Evolutionary conservation across 2,329 filamentous ascomycete species (phyloP).

Genomic region (Didymellaceae sp.): DNA sequence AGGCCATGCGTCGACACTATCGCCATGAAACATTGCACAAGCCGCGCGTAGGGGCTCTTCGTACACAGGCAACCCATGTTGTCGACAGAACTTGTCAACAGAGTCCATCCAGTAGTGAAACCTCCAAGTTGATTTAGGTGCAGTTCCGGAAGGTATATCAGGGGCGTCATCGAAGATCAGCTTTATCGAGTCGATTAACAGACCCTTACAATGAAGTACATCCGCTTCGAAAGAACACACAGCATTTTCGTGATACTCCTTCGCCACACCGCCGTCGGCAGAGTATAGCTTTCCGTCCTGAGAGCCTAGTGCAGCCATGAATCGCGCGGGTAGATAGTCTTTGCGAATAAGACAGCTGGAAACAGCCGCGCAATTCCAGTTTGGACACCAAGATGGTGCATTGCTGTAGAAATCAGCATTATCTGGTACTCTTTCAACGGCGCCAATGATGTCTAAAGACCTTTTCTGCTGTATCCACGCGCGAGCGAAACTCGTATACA

Average conservation of each 20-base stretch:
- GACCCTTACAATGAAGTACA: neutral
- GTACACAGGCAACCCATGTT: neutral
- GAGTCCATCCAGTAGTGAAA: neutral
- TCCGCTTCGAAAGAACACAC: neutral
- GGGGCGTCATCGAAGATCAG: neutral
- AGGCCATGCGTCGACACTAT: neutral
- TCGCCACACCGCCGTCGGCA: neutral
- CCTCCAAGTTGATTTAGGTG: neutral
- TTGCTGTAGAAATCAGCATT: neutral
- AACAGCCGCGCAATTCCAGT: neutral
- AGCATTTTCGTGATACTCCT: neutral
- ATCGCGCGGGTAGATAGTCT: neutral
- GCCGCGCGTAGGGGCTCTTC: neutral
- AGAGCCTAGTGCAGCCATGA: neutral
- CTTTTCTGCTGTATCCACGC: neutral
- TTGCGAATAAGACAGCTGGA: neutral
- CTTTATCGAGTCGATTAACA: neutral
- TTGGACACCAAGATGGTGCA: neutral
- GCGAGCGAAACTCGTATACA: neutral
- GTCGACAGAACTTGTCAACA: neutral
- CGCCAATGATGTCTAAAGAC: neutral
- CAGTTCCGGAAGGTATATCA: neutral
- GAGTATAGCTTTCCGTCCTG: neutral
- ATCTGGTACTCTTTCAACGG: neutral
- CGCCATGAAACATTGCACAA: neutral